These are phyloP conservation scores for Brassica carinata DNA, from an alignment of 345 rosid species.

Conservation along the genomic window DNA sequence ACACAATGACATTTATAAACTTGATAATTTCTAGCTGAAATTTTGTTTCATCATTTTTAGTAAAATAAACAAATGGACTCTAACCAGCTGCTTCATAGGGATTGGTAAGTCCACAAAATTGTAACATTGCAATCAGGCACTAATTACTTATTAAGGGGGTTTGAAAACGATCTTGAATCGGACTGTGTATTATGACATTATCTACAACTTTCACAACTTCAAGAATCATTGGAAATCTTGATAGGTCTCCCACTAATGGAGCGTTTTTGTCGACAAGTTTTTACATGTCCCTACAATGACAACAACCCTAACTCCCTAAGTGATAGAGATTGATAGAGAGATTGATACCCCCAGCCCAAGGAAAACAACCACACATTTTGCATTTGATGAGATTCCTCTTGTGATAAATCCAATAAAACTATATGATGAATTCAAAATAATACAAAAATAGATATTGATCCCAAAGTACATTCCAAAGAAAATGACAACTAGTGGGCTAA, in stretches of 20 bases:
- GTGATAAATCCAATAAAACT: constrained; percentile 28
- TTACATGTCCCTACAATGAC: constrained; percentile 36
- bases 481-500: constrained; percentile 26
- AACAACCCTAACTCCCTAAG: constrained; percentile 19
- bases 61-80: neutral
- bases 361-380: constrained; percentile 33
- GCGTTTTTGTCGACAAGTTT: constrained; percentile 26
- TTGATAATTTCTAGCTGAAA: neutral
- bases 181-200: constrained; percentile 19
- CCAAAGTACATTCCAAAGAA: neutral
- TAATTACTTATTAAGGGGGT: neutral
- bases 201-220: constrained; percentile 18
- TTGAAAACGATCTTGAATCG: neutral
- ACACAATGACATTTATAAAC: neutral
- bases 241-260: constrained; percentile 31
- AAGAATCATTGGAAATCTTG: constrained; percentile 35
- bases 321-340: constrained; percentile 28
- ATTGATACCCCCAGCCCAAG: constrained; percentile 5
- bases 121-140: constrained; percentile 18
- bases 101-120: constrained; percentile 2
- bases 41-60: neutral
- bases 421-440: constrained; percentile 23
- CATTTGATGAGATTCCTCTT: constrained; percentile 29
- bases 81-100: constrained; percentile 16
- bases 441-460: constrained; percentile 33